Percentiles rank a stretch among this genome's conserved stretches.
These are phyloP conservation scores for Kodamaea sp. DNA, from an alignment of 1,139 yeast genomes.

Conservation along the genomic window DNA sequence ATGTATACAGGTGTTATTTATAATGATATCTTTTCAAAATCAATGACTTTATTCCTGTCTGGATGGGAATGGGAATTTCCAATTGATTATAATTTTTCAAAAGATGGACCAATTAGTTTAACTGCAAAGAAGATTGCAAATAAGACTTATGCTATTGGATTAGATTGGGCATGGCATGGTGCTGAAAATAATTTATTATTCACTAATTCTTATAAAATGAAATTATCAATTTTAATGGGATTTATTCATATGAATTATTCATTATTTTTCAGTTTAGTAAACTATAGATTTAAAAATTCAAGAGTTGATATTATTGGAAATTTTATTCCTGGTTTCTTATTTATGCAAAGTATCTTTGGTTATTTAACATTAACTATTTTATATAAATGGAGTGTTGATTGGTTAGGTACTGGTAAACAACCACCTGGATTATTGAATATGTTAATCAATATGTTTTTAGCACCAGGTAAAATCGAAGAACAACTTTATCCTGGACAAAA, in stretches of 20 bases:
- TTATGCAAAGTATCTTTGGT: constrained; percentile 96
- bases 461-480: constrained; percentile 88
- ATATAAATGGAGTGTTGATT: constrained; percentile 93
- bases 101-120: constrained; percentile 44
- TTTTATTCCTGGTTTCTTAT: constrained; percentile 87
- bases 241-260: constrained; percentile 93
- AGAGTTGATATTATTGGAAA: constrained; percentile 86
- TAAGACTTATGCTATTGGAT: constrained; percentile 69
- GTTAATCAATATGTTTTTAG: constrained; percentile 91
- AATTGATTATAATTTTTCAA: constrained; percentile 57
- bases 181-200: constrained; percentile 87
- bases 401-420: constrained; percentile 69
- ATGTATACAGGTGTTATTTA: constrained; percentile 91
- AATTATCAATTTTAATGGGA: constrained; percentile 91
- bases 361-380: constrained; percentile 78
- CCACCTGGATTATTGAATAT: constrained; percentile 94
- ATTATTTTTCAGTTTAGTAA: constrained; percentile 77
- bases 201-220: constrained; percentile 95
- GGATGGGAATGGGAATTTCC: constrained; percentile 89
- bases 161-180: constrained; percentile 97
- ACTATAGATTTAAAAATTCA: constrained; percentile 69
- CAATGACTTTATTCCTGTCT: constrained; percentile 78
- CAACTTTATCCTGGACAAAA: constrained; percentile 82
- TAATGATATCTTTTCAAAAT: constrained; percentile 88
- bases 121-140: constrained; percentile 58